phyloP scores from a whole-genome alignment of 2,329 filamentous ascomycete genomes.

The Penicillium sp. region DNA sequence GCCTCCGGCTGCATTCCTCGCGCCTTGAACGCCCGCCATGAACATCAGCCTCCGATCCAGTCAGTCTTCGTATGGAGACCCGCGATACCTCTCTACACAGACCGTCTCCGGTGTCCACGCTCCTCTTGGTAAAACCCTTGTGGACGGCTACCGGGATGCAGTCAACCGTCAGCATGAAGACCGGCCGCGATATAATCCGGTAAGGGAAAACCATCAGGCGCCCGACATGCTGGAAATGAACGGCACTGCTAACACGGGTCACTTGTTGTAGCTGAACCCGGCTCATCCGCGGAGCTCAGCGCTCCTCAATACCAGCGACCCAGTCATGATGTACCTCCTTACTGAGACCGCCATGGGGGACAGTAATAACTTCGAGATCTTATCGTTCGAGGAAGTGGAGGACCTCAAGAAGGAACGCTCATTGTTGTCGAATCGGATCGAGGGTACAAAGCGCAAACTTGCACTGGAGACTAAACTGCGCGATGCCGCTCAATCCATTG shows the following conservation, averaged over 20 bases:
- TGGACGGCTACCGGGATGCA: slow-evolving; percentile 59
- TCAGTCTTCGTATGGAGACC: slow-evolving; percentile 41
- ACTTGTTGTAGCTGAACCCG: slow-evolving; percentile 54
- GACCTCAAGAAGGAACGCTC: slow-evolving; percentile 81
- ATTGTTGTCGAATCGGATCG: slow-evolving; percentile 68
- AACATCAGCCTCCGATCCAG: slow-evolving; percentile 39
- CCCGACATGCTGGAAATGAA: neutral
- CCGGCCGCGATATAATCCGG: slow-evolving; percentile 54
- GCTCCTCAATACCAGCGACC: slow-evolving; percentile 48
- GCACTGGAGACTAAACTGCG: slow-evolving; percentile 89
- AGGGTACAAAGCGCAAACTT: slow-evolving; percentile 75
- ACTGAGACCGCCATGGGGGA: slow-evolving; percentile 91
- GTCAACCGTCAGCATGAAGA: slow-evolving; percentile 53
- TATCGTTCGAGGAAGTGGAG: slow-evolving; percentile 90
- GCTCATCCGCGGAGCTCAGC: slow-evolving; percentile 35
- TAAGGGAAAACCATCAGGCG: slow-evolving; percentile 38
- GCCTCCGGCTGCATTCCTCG: slow-evolving; percentile 4
- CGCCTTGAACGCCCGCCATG: slow-evolving; percentile 26
- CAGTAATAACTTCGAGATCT: slow-evolving; percentile 75
- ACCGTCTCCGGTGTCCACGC: slow-evolving; percentile 32
- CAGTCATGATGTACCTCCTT: slow-evolving; percentile 79
- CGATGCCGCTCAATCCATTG: slow-evolving; percentile 84
- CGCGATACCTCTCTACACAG: slow-evolving; percentile 34
- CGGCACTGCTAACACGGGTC: slow-evolving; percentile 12
- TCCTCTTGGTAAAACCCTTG: slow-evolving; percentile 46